Evolutionary conservation across 768 basidiomycete species (phyloP).

Genomic region (Trametes sanguinea): DNA sequence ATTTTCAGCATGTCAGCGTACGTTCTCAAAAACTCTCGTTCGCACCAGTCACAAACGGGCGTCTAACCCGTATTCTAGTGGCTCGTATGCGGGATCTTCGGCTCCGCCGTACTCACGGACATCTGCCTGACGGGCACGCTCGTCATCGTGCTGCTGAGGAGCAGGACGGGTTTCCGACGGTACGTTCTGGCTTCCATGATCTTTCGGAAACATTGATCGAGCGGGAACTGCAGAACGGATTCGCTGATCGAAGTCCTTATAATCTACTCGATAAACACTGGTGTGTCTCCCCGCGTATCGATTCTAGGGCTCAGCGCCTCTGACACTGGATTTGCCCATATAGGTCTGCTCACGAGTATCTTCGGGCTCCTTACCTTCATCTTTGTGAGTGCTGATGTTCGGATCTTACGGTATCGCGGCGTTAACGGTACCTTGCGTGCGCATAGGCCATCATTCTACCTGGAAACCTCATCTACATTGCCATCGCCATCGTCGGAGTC

Average conservation of each 20-base stretch:
- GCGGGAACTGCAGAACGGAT: neutral
- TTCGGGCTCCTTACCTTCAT: neutral
- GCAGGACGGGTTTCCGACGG: neutral
- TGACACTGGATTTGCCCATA: neutral
- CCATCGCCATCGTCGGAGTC: neutral
- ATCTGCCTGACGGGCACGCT: slow-evolving; percentile 3
- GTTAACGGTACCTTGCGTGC: neutral
- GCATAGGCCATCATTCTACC: slow-evolving; percentile 1
- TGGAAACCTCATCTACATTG: slow-evolving; percentile 6
- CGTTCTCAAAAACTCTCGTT: neutral
- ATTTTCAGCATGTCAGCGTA: slow-evolving; percentile 6
- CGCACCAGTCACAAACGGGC: no score
- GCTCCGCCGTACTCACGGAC: neutral
- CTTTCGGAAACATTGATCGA: neutral
- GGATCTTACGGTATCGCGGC: neutral
- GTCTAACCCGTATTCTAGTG: neutral
- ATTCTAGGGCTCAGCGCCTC: no score
- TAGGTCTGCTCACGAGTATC: slow-evolving; percentile 2
- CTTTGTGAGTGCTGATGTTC: neutral
- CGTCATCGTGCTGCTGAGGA: neutral
- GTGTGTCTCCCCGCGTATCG: neutral
- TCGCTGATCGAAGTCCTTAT: neutral
- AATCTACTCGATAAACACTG: slow-evolving; percentile 4
- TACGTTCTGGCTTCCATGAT: neutral
- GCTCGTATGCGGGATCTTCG: slow-evolving; percentile 2